Conservation (phyloP, 345 rosid species). For the Microcos paniculata region DNA sequence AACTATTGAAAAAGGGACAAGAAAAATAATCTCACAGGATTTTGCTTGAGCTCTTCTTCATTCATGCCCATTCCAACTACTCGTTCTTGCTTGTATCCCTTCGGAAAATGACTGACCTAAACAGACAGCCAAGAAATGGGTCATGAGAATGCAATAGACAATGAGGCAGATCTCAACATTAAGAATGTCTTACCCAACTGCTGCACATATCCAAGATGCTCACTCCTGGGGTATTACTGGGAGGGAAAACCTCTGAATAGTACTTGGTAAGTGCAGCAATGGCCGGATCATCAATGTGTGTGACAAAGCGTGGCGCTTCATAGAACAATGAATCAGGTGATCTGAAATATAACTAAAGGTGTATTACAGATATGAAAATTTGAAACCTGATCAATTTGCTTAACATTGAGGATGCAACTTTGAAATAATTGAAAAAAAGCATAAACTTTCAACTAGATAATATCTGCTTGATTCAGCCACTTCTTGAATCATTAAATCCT, state of each 20-base stretch:
- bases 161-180: background rate
- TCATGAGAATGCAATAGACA: background rate
- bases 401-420: background rate
- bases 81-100: constrained; percentile 81
- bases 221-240: constrained; percentile 68
- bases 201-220: constrained; percentile 93
- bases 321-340: constrained; percentile 73
- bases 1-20: background rate
- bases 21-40: constrained; percentile 44
- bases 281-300: constrained; percentile 91
- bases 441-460: background rate
- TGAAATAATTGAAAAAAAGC: background rate
- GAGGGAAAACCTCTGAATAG: constrained; percentile 78
- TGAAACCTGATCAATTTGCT: background rate
- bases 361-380: background rate
- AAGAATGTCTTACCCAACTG: constrained; percentile 70
- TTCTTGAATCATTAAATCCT: background rate
- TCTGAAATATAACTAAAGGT: constrained; percentile 38
- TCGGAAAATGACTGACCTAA: constrained; percentile 90
- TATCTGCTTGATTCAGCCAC: background rate
- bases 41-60: constrained; percentile 78
- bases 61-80: constrained; percentile 86
- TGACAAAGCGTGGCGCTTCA: constrained; percentile 83
- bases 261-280: constrained; percentile 81
- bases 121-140: constrained; percentile 6